Evolutionary conservation across 306 rosid genomes (phyloP).

Genomic region (Lathyrus sativus): DNA sequence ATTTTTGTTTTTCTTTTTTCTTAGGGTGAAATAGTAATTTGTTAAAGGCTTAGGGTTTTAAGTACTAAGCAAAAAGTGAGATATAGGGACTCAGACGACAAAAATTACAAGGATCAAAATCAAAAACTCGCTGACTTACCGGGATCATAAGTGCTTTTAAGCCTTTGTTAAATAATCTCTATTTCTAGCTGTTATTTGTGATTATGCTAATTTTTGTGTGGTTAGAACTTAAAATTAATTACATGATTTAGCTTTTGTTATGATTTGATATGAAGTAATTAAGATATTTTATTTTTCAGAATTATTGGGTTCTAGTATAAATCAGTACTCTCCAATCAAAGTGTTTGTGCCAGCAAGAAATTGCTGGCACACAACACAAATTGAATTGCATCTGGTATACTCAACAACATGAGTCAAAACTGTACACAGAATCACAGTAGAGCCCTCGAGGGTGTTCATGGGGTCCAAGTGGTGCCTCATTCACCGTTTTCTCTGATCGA

Average conservation of each 20-base stretch:
- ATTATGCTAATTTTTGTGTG: background rate
- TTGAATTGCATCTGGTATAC: slow-evolving; percentile 36
- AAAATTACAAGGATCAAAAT: too few relatives aligned
- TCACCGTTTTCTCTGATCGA: slow-evolving; percentile 61
- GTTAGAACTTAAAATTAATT: background rate
- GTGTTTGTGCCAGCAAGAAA: slow-evolving; percentile 61
- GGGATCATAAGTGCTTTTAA: too few relatives aligned
- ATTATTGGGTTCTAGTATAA: slow-evolving; percentile 39
- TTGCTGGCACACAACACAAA: slow-evolving; percentile 67
- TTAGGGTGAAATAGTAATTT: too few relatives aligned
- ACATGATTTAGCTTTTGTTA: background rate
- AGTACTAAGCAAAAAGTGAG: too few relatives aligned
- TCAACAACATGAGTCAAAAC: slow-evolving; percentile 53
- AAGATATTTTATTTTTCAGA: slow-evolving; percentile 36
- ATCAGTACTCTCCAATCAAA: slow-evolving; percentile 39
- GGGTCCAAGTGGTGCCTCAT: slow-evolving; percentile 64
- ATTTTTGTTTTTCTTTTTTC: background rate
- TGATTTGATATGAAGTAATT: slow-evolving; percentile 21
- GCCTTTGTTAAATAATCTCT: too few relatives aligned
- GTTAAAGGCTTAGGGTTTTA: too few relatives aligned
- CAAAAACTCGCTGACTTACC: too few relatives aligned
- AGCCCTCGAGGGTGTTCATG: slow-evolving; percentile 79
- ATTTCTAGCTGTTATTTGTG: background rate
- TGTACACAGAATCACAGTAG: slow-evolving; percentile 43
- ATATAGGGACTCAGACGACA: too few relatives aligned